These are phyloP conservation scores for Cucurbitaria berberidis DNA, from an alignment of 2,329 filamentous ascomycete species.

Conservation along the genomic window DNA sequence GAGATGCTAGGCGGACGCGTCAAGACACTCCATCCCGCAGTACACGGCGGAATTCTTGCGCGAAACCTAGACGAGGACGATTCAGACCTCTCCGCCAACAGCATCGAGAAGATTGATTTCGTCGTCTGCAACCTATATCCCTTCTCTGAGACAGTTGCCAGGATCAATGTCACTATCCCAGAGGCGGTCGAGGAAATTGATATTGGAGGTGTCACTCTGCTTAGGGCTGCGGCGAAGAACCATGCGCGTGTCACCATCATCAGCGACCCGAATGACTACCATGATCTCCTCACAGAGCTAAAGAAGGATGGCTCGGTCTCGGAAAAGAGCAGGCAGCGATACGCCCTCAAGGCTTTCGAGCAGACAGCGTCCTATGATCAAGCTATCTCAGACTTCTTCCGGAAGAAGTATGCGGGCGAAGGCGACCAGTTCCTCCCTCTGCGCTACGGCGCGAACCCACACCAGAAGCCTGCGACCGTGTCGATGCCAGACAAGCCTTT, in stretches of 20 bases:
- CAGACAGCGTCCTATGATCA: slow-evolving; percentile 97
- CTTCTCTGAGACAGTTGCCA: slow-evolving; percentile 97
- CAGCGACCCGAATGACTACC: slow-evolving; percentile 91
- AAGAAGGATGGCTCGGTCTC: slow-evolving; percentile 84
- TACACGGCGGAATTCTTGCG: slow-evolving; percentile 83
- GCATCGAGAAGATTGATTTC: slow-evolving; percentile 52
- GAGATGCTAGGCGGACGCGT: slow-evolving; percentile 93
- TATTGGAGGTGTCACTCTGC: slow-evolving; percentile 92
- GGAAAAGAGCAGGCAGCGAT: slow-evolving; percentile 82
- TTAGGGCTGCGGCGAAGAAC: slow-evolving; percentile 97
- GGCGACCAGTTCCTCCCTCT: slow-evolving; percentile 83
- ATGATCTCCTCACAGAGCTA: slow-evolving; percentile 90
- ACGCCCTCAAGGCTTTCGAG: slow-evolving; percentile 97
- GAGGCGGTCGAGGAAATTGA: slow-evolving; percentile 99
- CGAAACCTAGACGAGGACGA: slow-evolving; percentile 94
- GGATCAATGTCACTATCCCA: slow-evolving; percentile 94
- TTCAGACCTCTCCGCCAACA: slow-evolving; percentile 75
- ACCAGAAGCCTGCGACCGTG: slow-evolving; percentile 94
- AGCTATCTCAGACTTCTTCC: slow-evolving; percentile 96
- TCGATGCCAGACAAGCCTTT: slow-evolving; percentile 75
- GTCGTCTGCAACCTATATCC: slow-evolving; percentile 95
- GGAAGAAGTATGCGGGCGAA: slow-evolving; percentile 90
- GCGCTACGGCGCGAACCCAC: slow-evolving; percentile 95
- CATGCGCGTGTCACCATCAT: slow-evolving; percentile 94
- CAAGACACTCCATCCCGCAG: slow-evolving; percentile 96